phyloP scores from a whole-genome alignment of 1,139 yeast species.

The Protomyces arabidopsidicola region DNA sequence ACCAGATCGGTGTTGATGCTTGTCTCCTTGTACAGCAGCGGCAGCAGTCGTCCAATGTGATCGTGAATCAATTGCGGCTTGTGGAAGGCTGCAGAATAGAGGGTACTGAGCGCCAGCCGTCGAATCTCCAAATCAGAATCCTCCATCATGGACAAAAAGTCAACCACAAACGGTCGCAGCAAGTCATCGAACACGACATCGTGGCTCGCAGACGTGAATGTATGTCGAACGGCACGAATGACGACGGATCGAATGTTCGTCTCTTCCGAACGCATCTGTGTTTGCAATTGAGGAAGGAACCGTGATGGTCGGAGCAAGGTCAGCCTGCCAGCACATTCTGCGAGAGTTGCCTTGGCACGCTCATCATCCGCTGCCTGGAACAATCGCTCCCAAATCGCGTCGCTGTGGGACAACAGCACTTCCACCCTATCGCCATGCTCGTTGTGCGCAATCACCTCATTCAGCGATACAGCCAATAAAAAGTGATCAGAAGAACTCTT shows the following conservation, averaged over 20 bases:
- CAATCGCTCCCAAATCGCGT: constrained; percentile 36
- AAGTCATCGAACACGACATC: constrained; percentile 35
- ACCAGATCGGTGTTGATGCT: constrained; percentile 55
- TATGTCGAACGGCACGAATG: constrained; percentile 42
- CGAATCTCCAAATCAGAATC: constrained; percentile 36
- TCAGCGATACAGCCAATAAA: constrained; percentile 29
- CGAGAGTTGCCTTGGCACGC: constrained; percentile 39
- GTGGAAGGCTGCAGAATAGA: constrained; percentile 59
- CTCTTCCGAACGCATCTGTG: constrained; percentile 34
- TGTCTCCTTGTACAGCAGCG: constrained; percentile 53
- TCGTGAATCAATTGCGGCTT: constrained; percentile 52
- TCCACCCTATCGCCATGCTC: constrained; percentile 7
- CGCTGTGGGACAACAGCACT: constrained; percentile 24
- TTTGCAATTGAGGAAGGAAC: constrained; percentile 37
- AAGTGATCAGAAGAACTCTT: constrained; percentile 39
- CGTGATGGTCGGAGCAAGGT: constrained; percentile 37
- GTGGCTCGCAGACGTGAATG: constrained; percentile 32
- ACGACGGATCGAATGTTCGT: constrained; percentile 37
- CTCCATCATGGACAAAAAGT: constrained; percentile 41
- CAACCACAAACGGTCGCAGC: constrained; percentile 41
- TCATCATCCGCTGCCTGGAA: constrained; percentile 31
- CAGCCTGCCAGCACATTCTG: constrained; percentile 43
- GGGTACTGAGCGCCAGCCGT: constrained; percentile 56
- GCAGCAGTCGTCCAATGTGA: constrained; percentile 50
- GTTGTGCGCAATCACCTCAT: constrained; percentile 27